These are phyloP conservation scores for Corymbia maculata DNA, from an alignment of 345 rosid species.

Conservation along the genomic window DNA sequence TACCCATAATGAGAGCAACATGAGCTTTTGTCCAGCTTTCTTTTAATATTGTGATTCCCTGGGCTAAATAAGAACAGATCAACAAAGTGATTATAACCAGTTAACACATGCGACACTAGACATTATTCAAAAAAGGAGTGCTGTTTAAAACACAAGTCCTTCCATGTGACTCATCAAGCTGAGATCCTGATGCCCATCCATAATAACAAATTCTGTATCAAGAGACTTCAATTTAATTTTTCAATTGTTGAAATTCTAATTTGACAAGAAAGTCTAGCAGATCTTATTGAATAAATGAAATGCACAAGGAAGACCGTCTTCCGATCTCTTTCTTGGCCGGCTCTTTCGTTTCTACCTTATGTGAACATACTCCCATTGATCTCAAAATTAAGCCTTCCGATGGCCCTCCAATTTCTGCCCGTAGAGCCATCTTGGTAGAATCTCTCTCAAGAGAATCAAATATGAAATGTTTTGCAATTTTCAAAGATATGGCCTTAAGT, in stretches of 20 bases:
- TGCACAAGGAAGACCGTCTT: slow-evolving; percentile 33
- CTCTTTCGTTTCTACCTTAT: slow-evolving; percentile 22
- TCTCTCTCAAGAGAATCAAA: not conserved
- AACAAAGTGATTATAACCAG: not conserved
- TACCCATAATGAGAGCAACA: not conserved
- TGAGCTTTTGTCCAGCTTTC: not conserved
- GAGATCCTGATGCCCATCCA: not conserved
- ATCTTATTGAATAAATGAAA: slow-evolving; percentile 50
- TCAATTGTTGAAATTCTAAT: not conserved
- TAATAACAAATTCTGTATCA: not conserved
- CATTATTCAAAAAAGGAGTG: not conserved
- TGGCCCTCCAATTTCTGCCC: slow-evolving; percentile 47
- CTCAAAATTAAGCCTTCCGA: slow-evolving; percentile 45
- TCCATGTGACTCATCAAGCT: not conserved
- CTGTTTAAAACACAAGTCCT: not conserved
- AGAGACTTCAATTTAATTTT: not conserved
- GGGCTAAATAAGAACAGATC: not conserved
- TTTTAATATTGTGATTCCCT: not conserved
- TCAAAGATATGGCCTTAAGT: not conserved
- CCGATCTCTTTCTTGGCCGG: slow-evolving; percentile 45
- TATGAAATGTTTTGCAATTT: not conserved
- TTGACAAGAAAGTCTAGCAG: slow-evolving; percentile 22
- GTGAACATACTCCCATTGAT: slow-evolving; percentile 47
- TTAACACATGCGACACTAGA: not conserved
- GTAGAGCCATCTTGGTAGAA: slow-evolving; percentile 53